phyloP scores from a whole-genome alignment of 2,329 filamentous ascomycete species.

The Talaromyces sp. region DNA sequence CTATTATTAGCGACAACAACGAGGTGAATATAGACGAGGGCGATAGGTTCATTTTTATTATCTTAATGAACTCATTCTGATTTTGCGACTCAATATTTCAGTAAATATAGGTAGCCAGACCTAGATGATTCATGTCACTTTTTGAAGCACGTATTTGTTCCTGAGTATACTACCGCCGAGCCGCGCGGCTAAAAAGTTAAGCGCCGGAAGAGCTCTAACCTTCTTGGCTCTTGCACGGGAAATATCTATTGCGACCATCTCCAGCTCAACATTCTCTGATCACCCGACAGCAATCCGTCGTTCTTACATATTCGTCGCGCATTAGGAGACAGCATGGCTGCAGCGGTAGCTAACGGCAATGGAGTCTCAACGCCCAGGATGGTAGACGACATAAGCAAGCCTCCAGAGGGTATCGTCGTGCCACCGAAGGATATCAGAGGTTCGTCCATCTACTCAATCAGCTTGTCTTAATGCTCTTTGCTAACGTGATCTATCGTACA shows the following conservation, averaged over 20 bases:
- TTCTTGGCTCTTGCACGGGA: neutral
- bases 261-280: neutral
- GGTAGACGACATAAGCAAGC: conserved; percentile 64
- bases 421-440: conserved; percentile 80
- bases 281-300: conserved; percentile 1
- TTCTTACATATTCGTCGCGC: neutral
- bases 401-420: conserved; percentile 78
- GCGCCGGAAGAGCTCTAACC: neutral
- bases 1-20: conserved; percentile 1
- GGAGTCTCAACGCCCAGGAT: conserved; percentile 32
- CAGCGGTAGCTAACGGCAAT: conserved; percentile 39
- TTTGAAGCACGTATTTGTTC: no score
- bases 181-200: conserved; percentile 8
- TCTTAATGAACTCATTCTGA: neutral
- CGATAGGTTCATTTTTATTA: no score
- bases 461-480: conserved; percentile 11
- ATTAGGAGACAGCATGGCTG: conserved; percentile 33
- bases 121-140: no score
- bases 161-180: neutral
- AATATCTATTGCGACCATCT: conserved; percentile 9
- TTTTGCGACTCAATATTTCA: neutral
- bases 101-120: neutral
- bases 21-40: neutral
- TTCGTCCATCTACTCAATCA: conserved; percentile 26
- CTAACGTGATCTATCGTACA: conserved; percentile 31